phyloP scores from a whole-genome alignment of 441 rosid genomes.

The Erodium texanum region DNA sequence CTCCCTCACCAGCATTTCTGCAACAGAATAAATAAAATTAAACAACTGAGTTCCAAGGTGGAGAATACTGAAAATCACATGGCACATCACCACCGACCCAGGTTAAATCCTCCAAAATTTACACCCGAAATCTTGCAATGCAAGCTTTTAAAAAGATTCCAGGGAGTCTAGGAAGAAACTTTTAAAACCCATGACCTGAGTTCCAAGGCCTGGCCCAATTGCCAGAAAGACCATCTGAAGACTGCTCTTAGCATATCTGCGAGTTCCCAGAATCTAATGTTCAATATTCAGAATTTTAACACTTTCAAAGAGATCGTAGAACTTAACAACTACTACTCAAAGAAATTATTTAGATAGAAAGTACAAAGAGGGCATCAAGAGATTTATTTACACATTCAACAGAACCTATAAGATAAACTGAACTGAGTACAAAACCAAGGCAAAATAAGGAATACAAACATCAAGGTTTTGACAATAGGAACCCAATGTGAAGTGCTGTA shows the following conservation, averaged over 20 bases:
- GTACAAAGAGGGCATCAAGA: neutral
- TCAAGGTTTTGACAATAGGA: neutral
- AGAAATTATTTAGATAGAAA: slow-evolving; percentile 11
- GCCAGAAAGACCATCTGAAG: slow-evolving; percentile 62
- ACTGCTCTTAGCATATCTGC: slow-evolving; percentile 66
- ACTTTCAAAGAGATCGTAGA: slow-evolving; percentile 23
- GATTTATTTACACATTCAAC: neutral
- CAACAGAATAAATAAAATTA: slow-evolving; percentile 54
- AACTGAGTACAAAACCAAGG: neutral
- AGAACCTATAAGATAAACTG: neutral
- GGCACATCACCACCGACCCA: slow-evolving; percentile 36
- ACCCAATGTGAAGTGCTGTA: neutral
- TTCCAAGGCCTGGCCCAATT: slow-evolving; percentile 57
- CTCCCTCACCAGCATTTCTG: slow-evolving; percentile 61
- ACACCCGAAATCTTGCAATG: slow-evolving; percentile 42
- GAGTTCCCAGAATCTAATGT: slow-evolving; percentile 70
- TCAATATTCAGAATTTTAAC: slow-evolving; percentile 44
- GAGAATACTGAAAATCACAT: slow-evolving; percentile 36
- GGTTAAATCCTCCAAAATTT: slow-evolving; percentile 41
- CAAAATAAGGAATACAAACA: neutral
- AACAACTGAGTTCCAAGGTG: slow-evolving; percentile 33
- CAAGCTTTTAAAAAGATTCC: slow-evolving; percentile 37
- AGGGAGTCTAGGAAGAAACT: slow-evolving; percentile 36
- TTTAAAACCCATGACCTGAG: slow-evolving; percentile 48
- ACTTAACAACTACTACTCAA: slow-evolving; percentile 15